phyloP scores from a whole-genome alignment of 1,284 basidiomycete genomes.

The Trichosporon sp. region DNA sequence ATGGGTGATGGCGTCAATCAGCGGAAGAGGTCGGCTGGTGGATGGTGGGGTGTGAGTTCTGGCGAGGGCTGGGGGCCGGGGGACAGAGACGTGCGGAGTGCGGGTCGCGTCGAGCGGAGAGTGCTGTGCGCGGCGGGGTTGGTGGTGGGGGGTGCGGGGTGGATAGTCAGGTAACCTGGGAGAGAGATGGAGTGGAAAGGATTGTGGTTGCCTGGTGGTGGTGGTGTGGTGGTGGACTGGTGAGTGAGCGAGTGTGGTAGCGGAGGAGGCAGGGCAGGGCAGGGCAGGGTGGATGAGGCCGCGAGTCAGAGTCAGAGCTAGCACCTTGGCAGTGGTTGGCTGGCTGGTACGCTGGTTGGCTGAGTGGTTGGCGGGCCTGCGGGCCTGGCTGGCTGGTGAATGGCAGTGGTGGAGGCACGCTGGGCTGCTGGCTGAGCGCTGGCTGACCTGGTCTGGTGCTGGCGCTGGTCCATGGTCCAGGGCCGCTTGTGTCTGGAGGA shows the following conservation, averaged over 20 bases:
- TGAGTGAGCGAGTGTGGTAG: neutral
- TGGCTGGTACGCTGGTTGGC: neutral
- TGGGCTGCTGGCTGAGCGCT: too few relatives aligned
- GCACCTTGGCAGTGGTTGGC: neutral
- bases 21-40: slow-evolving; percentile 2
- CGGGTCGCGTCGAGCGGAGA: neutral
- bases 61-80: neutral
- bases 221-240: neutral
- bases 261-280: too few relatives aligned
- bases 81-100: neutral
- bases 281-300: neutral
- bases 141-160: neutral
- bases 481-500: too few relatives aligned
- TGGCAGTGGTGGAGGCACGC: neutral
- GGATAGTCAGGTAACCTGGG: neutral
- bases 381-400: neutral
- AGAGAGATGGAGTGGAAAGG: slow-evolving; percentile 5
- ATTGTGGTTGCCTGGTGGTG: neutral
- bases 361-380: neutral
- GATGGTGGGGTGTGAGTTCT: neutral
- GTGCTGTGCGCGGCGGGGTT: neutral
- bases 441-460: too few relatives aligned
- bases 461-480: too few relatives aligned
- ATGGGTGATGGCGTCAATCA: slow-evolving; percentile 5
- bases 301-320: neutral